Conservation (phyloP, 768 basidiomycete genomes). For the Agaricus bisporus region DNA sequence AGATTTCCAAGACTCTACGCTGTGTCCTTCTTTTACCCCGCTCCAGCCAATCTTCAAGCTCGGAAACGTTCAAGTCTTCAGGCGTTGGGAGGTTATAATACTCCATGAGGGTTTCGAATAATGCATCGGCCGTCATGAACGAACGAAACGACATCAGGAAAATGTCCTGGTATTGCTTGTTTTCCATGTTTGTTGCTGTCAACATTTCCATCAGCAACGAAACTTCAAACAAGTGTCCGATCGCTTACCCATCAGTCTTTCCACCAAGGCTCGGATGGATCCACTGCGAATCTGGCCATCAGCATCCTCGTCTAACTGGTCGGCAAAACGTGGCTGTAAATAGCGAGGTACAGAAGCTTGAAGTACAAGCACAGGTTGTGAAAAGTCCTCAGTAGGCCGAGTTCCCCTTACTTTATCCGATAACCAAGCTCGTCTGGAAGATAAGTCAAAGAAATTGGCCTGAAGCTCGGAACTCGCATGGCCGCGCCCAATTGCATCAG, state of each 20-base stretch:
- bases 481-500: conserved; percentile 29
- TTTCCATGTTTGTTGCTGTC: conserved; percentile 18
- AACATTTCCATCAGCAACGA: not conserved
- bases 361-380: conserved; percentile 21
- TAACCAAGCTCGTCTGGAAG: conserved; percentile 14
- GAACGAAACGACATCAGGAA: conserved; percentile 84
- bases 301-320: conserved; percentile 57
- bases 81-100: conserved; percentile 53
- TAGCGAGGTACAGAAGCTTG: conserved; percentile 44
- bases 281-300: conserved; percentile 67
- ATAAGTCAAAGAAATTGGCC: conserved; percentile 18
- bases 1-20: conserved; percentile 48
- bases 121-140: conserved; percentile 60
- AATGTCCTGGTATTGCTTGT: conserved; percentile 39
- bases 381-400: conserved; percentile 22
- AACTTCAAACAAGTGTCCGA: not conserved
- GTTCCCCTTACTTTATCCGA: conserved; percentile 13
- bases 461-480: conserved; percentile 22
- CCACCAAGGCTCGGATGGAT: conserved; percentile 66
- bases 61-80: conserved; percentile 39
- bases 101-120: conserved; percentile 65
- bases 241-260: conserved; percentile 38
- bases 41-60: conserved; percentile 62
- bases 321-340: conserved; percentile 50
- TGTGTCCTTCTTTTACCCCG: conserved; percentile 59